Conservation (phyloP, 179 eudicot species). For the Amaranthus tricolor region DNA sequence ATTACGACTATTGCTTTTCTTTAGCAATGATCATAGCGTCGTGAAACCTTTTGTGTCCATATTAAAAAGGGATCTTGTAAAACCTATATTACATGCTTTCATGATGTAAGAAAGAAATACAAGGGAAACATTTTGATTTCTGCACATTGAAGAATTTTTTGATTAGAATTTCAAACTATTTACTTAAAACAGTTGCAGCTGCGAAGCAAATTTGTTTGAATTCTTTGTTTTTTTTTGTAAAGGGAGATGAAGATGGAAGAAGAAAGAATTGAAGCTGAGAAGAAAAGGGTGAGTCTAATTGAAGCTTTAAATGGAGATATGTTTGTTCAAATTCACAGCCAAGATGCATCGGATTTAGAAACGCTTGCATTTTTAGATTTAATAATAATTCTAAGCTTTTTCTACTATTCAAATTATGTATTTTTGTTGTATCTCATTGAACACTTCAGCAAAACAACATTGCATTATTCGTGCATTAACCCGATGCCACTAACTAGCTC, state of each 20-base stretch:
- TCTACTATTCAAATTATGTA: neutral
- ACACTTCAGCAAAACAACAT: neutral
- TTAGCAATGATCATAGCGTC: neutral
- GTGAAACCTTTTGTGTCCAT: neutral
- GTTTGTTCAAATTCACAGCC: neutral
- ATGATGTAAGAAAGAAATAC: neutral
- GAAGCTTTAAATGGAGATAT: neutral
- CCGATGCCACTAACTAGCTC: too few species aligned
- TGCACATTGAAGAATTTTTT: neutral
- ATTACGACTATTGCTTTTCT: neutral
- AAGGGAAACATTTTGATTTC: neutral
- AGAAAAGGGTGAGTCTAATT: constrained; percentile 55
- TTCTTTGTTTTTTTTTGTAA: constrained; percentile 19
- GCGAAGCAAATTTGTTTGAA: neutral
- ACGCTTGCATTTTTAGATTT: neutral
- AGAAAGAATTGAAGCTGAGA: constrained; percentile 94
- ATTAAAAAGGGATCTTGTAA: neutral
- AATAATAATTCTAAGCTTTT: neutral
- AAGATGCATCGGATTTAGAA: neutral
- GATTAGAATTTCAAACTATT: neutral
- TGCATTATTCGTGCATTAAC: neutral
- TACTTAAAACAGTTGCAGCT: neutral
- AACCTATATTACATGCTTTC: neutral
- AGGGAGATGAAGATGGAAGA: constrained; percentile 95
- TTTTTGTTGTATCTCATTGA: neutral